These are phyloP conservation scores for Candida parachauliodes DNA, from an alignment of 805 yeast species.

Conservation along the genomic window DNA sequence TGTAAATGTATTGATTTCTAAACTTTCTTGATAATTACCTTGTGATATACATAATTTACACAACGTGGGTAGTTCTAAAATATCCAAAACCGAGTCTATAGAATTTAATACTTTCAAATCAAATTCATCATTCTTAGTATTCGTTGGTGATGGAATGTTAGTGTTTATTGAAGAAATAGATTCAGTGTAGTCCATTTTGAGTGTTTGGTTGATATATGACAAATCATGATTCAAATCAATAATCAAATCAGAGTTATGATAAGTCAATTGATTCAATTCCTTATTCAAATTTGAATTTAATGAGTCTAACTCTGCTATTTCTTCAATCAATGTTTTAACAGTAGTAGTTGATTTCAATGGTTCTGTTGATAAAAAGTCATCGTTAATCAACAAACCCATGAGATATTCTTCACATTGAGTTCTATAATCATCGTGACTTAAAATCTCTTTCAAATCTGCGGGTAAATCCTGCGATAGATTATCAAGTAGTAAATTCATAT, in stretches of 20 bases:
- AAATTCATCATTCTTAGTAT: not conserved
- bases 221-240: conserved; percentile 37
- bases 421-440: conserved; percentile 10
- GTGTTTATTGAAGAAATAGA: not conserved
- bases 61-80: conserved; percentile 79
- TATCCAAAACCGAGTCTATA: conserved; percentile 69
- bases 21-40: conserved; percentile 86
- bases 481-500: conserved; percentile 25
- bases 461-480: conserved; percentile 27
- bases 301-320: conserved; percentile 69
- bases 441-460: conserved; percentile 15
- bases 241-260: conserved; percentile 43
- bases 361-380: conserved; percentile 44
- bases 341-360: conserved; percentile 27
- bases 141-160: not conserved
- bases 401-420: conserved; percentile 20
- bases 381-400: conserved; percentile 44
- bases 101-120: conserved; percentile 1
- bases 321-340: conserved; percentile 50
- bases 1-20: conserved; percentile 75
- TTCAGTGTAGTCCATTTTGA: conserved; percentile 6
- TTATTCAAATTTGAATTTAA: conserved; percentile 46
- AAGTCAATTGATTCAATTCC: conserved; percentile 39
- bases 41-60: conserved; percentile 79
- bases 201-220: conserved; percentile 26